Base-by-base conservation (phyloP, 1,139 yeast genomes). In the Candida tropicalis region DNA sequence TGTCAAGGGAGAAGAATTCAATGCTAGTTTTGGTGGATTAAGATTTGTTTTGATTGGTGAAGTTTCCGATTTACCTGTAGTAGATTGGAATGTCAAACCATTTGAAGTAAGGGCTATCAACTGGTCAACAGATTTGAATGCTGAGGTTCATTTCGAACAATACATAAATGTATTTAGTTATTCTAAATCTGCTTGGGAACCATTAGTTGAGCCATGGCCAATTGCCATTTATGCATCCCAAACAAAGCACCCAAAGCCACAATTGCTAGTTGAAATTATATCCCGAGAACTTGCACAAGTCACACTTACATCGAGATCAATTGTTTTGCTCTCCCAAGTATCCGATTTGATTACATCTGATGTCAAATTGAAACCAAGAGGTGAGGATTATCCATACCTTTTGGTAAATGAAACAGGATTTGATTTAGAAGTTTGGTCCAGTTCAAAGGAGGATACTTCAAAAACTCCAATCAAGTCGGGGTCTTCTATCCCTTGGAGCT, bases 181-280 rank as follows among this genome's bases (percentile, higher is more conserved):
- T 59, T 81, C 97, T 0, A 82, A 89, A 52, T 90, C 98, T 0
- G 81, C 95, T 0, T 95, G 99, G 99, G 99, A 95, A 55, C 98
- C 99, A 0, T 68, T 95, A 38, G 63, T 93, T 39, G 99, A 95
- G 55, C 84, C 93, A 0, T 87, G 96, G 88, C 86, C 91, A 9
- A 70, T 93, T 42, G 83, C 90, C 0, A 63, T 90, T 13, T 90
- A 87, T 59, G 81, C 87, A 2, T 72, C 87, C 0, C 78, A 75
- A 48, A 62, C 67, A 0, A 48, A 60, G 2, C 66, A 68, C 2
- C 77, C 81, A 0, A 74, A 76, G 9, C 62, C 75, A 23, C 69
- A 78, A 23, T 63, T 89, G 31, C 59, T 70, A 40, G 60, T 80
- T 10, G 93, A 87, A 54, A 67, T 91, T 10, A 79, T 81, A 15